phyloP scores from a whole-genome alignment of 805 yeast genomes.

The Kodamaea lidongshanica region DNA sequence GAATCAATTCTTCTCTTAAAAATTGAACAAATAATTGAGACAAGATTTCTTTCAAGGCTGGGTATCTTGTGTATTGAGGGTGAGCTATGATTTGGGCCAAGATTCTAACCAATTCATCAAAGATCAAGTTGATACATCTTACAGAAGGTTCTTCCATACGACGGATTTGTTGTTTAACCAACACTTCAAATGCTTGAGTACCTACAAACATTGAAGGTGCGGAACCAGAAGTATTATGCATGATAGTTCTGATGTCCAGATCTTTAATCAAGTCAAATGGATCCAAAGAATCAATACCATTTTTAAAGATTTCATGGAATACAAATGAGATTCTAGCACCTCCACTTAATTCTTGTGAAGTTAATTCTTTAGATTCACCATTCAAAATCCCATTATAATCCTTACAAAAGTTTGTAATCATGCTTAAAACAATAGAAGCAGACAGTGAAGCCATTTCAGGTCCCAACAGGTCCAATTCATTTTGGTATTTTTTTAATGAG shows the following conservation, averaged over 20 bases:
- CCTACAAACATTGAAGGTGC: conserved; percentile 95
- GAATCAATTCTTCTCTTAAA: conserved; percentile 70
- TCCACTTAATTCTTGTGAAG: conserved; percentile 87
- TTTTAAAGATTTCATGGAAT: conserved; percentile 91
- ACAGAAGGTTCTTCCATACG: conserved; percentile 92
- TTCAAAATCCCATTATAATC: conserved; percentile 87
- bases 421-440: conserved; percentile 78
- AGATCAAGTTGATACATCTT: conserved; percentile 82
- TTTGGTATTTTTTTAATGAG: conserved; percentile 55
- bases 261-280: conserved; percentile 96
- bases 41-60: conserved; percentile 81
- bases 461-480: conserved; percentile 68
- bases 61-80: conserved; percentile 82
- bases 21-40: conserved; percentile 73
- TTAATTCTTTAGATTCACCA: conserved; percentile 87
- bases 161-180: conserved; percentile 42
- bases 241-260: conserved; percentile 90
- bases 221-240: conserved; percentile 95
- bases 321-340: conserved; percentile 97
- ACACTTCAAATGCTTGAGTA: conserved; percentile 92
- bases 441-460: conserved; percentile 88
- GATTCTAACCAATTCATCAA: conserved; percentile 91
- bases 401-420: conserved; percentile 87
- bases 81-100: conserved; percentile 71
- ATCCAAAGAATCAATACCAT: conserved; percentile 85